phyloP scores from a whole-genome alignment of 768 basidiomycete genomes.

The Leccinum variicolor region DNA sequence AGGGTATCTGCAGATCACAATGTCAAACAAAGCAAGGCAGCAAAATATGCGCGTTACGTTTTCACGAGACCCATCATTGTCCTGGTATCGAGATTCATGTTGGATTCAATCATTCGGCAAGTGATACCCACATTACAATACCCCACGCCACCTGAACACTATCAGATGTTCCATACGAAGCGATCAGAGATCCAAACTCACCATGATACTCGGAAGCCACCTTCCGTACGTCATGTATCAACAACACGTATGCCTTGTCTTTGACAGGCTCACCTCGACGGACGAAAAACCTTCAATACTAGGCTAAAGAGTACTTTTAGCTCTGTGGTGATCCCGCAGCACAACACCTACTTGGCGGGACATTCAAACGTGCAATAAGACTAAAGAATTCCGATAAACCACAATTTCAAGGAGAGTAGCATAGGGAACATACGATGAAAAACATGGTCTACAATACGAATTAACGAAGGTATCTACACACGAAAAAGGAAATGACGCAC shows the following conservation, averaged over 20 bases:
- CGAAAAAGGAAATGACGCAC: conserved; percentile 32
- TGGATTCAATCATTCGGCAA: not conserved
- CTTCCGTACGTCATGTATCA: conserved; percentile 21
- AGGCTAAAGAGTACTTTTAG: conserved; percentile 7
- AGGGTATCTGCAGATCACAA: conserved; percentile 43
- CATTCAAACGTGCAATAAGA: conserved; percentile 50
- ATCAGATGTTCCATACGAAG: not conserved
- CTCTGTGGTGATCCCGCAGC: not conserved
- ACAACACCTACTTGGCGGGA: conserved; percentile 53
- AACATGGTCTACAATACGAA: conserved; percentile 53
- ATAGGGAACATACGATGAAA: conserved; percentile 51
- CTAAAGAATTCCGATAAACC: conserved; percentile 2
- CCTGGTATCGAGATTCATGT: conserved; percentile 31
- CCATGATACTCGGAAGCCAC: conserved; percentile 68
- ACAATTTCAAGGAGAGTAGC: not conserved
- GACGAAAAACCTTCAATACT: conserved; percentile 59
- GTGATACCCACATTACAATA: conserved; percentile 46
- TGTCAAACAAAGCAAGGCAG: not conserved
- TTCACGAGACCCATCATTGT: conserved; percentile 66
- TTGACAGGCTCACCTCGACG: conserved; percentile 45
- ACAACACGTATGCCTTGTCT: not conserved
- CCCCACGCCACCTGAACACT: conserved; percentile 58
- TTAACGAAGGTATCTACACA: not conserved
- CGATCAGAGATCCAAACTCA: conserved; percentile 23
- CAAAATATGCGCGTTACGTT: conserved; percentile 36